phyloP scores from a whole-genome alignment of 441 rosid species.

The Eutrema salsugineum region DNA sequence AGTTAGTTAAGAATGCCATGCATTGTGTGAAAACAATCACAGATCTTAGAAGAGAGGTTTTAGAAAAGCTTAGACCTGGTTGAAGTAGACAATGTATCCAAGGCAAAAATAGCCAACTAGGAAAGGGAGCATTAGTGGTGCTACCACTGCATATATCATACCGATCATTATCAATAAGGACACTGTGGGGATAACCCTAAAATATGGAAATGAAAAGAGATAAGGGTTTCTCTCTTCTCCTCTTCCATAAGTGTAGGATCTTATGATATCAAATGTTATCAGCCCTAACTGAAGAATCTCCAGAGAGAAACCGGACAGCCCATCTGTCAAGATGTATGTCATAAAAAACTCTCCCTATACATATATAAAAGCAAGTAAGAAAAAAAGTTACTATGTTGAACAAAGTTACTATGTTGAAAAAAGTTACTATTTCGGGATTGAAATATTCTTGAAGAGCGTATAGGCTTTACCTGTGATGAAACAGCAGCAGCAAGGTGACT shows the following conservation, averaged over 20 bases:
- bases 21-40: neutral
- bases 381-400: too few relatives aligned
- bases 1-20: neutral
- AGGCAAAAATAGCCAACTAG: conserved; percentile 75
- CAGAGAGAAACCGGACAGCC: conserved; percentile 79
- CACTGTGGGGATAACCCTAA: conserved; percentile 70
- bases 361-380: neutral
- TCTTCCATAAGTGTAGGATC: conserved; percentile 42
- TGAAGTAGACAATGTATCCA: conserved; percentile 75
- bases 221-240: conserved; percentile 59
- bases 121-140: conserved; percentile 80
- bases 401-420: neutral
- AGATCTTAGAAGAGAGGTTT: neutral
- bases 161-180: conserved; percentile 74
- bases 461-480: conserved; percentile 64
- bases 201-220: conserved; percentile 73
- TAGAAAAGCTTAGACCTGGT: conserved; percentile 49
- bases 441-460: neutral
- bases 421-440: neutral
- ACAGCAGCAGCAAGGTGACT: conserved; percentile 87
- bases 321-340: conserved; percentile 83
- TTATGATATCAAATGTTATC: conserved; percentile 53
- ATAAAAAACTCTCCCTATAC: conserved; percentile 85
- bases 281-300: conserved; percentile 81
- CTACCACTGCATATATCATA: conserved; percentile 74